Conservation (phyloP, 257 asterid genomes). For the Lithospermum erythrorhizon region DNA sequence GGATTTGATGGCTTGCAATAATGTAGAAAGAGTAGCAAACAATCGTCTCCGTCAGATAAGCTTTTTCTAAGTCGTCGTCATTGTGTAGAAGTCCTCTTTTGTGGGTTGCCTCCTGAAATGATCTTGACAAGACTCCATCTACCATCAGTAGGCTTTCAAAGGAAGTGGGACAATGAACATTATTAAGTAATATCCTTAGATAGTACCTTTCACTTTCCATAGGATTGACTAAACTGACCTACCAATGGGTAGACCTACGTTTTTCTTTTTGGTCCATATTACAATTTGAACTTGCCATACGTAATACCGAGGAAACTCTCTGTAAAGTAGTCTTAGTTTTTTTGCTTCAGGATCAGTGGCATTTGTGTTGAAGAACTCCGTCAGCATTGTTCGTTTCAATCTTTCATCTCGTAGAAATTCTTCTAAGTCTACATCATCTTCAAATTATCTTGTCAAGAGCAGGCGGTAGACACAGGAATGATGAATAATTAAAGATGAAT, state of each 20-base stretch:
- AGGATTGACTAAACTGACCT: neutral
- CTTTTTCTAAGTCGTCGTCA: too few species aligned
- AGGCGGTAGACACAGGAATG: too few species aligned
- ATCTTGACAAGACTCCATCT: too few species aligned
- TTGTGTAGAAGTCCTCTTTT: too few species aligned
- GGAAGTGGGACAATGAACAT: neutral
- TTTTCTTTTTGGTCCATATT: neutral
- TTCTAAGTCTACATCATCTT: neutral
- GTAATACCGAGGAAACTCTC: neutral
- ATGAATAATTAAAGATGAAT: too few species aligned
- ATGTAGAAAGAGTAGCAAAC: too few species aligned
- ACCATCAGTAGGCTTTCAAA: too few species aligned
- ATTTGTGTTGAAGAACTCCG: neutral
- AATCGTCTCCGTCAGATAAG: too few species aligned
- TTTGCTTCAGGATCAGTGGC: neutral
- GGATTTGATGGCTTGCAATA: too few species aligned
- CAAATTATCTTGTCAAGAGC: too few species aligned
- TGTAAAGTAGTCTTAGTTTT: neutral
- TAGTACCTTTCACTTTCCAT: neutral
- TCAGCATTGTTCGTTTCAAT: neutral
- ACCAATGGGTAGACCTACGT: neutral
- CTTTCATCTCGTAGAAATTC: neutral
- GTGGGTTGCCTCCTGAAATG: too few species aligned
- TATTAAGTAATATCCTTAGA: neutral
- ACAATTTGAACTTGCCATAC: neutral